phyloP scores from a whole-genome alignment of 768 basidiomycete species.

The Clitopilus passeckerianus region DNA sequence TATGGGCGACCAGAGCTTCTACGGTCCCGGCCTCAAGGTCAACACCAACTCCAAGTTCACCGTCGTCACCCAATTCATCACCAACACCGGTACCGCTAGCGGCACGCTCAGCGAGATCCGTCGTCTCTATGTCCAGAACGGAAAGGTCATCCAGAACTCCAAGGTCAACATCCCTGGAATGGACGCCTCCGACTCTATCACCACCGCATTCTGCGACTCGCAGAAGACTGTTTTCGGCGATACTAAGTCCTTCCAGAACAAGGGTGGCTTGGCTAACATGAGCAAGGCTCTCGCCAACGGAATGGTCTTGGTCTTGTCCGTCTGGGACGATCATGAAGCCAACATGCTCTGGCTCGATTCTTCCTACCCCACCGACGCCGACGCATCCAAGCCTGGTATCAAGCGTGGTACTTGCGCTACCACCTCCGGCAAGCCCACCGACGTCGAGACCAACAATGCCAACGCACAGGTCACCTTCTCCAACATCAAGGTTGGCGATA shows the following conservation, averaged over 20 bases:
- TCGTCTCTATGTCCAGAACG: constrained; percentile 51
- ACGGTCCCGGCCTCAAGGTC: constrained; percentile 40
- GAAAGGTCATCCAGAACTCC: constrained; percentile 47
- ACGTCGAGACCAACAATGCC: constrained; percentile 33
- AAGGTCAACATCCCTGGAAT: constrained; percentile 40
- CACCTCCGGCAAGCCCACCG: constrained; percentile 36
- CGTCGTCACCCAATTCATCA: constrained; percentile 56
- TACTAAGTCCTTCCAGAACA: constrained; percentile 35
- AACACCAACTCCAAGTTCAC: constrained; percentile 49
- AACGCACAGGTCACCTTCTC: constrained; percentile 44
- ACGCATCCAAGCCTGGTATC: constrained; percentile 34
- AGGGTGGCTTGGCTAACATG: constrained; percentile 35
- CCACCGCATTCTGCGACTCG: constrained; percentile 39
- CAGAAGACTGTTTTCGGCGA: constrained; percentile 47
- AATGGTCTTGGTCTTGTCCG: constrained; percentile 42
- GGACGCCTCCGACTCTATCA: constrained; percentile 35
- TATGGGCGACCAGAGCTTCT: constrained; percentile 42
- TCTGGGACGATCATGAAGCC: constrained; percentile 53
- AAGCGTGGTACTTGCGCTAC: constrained; percentile 47
- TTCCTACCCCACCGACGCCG: constrained; percentile 34
- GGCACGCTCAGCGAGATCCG: constrained; percentile 50
- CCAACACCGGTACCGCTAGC: constrained; percentile 34
- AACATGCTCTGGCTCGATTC: constrained; percentile 57
- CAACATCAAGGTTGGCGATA: constrained; percentile 49
- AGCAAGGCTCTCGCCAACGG: constrained; percentile 31